phyloP scores from a whole-genome alignment of 2,329 filamentous ascomycete species.

The Neonectria faginata region DNA sequence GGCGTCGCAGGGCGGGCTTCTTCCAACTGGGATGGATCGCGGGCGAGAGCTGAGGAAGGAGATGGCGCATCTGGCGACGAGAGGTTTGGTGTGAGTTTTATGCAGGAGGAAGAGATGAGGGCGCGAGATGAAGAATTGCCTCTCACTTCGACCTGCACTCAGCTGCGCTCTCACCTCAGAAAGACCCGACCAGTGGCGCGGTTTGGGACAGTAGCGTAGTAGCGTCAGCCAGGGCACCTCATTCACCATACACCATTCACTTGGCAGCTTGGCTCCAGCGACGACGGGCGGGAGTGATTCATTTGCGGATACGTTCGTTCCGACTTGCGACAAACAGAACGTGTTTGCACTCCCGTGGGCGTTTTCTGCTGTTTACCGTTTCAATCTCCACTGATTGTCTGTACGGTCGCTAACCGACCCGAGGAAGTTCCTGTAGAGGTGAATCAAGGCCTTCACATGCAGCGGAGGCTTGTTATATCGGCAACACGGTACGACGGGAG shows the following conservation, averaged over 20 bases:
- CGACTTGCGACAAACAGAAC: not conserved
- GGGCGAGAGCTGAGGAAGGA: not conserved
- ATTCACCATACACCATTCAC: not conserved
- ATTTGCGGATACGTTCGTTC: no score
- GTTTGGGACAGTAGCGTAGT: not conserved
- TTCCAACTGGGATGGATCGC: not conserved
- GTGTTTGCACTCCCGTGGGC: not conserved
- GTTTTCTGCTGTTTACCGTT: not conserved
- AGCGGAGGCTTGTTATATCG: not conserved
- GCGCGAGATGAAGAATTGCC: constrained; percentile 1
- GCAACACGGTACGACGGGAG: not conserved
- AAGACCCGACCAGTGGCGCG: not conserved
- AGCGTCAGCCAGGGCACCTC: not conserved
- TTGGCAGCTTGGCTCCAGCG: not conserved
- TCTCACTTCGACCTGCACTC: constrained; percentile 2
- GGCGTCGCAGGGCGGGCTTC: not conserved
- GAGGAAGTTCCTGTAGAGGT: no score
- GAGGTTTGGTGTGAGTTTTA: not conserved
- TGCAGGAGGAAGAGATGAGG: constrained; percentile 1
- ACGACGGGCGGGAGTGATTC: not conserved
- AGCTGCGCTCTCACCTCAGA: constrained; percentile 1
- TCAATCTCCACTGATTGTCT: not conserved
- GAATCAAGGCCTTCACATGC: not conserved
- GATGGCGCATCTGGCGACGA: not conserved
- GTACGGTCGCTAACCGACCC: no score